These are phyloP conservation scores for Hemileccinum impolitum DNA, from an alignment of 768 basidiomycete genomes.

Conservation along the genomic window DNA sequence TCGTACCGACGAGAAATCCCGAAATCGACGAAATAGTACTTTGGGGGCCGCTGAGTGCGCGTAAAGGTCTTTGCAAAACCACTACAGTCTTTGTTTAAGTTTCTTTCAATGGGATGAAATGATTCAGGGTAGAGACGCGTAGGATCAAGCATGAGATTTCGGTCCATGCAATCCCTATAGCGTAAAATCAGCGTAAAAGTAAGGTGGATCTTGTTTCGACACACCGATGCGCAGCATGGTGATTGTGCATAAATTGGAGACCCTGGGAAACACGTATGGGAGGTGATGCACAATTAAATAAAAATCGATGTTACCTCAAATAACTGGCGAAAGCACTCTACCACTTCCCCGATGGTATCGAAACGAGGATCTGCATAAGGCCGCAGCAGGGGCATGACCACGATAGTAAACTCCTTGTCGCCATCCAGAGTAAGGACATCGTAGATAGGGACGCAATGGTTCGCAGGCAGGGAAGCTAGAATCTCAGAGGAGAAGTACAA, in stretches of 20 bases:
- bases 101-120: conserved; percentile 23
- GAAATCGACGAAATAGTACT: conserved; percentile 28
- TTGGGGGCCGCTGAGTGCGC: conserved; percentile 28
- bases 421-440: conserved; percentile 18
- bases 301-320: conserved; percentile 22
- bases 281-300: background rate
- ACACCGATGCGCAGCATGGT: conserved; percentile 17
- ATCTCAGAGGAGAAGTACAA: conserved; percentile 17
- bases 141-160: conserved; percentile 36
- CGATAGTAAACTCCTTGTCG: background rate
- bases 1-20: conserved; percentile 33
- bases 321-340: conserved; percentile 32
- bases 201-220: background rate
- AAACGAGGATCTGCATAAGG: conserved; percentile 14
- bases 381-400: conserved; percentile 8
- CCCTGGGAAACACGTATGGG: conserved; percentile 10
- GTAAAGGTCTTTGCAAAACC: conserved; percentile 23
- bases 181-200: background rate
- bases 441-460: conserved; percentile 34
- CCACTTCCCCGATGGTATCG: conserved; percentile 31
- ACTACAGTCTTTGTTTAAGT: conserved; percentile 16
- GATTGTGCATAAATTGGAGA: conserved; percentile 25
- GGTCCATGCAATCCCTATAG: conserved; percentile 25
- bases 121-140: conserved; percentile 21
- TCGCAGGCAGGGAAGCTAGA: conserved; percentile 11